Percentiles rank a stretch among this genome's conserved stretches.
Evolutionary conservation across 768 basidiomycete species (phyloP).

Genomic region (Suillus tomentosus): DNA sequence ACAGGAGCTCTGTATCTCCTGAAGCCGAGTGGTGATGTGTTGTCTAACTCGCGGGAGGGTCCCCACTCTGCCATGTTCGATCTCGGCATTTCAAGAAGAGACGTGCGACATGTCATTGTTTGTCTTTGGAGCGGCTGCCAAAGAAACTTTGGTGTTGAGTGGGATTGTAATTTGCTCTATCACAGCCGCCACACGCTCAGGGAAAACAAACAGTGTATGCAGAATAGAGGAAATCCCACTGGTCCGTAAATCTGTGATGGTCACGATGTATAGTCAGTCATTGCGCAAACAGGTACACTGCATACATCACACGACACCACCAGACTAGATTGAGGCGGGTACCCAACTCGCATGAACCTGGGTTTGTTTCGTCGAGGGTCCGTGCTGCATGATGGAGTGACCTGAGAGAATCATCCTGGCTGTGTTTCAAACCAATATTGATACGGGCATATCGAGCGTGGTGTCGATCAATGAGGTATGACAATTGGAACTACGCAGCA

Average conservation of each 20-base stretch:
- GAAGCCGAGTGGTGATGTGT: neutral
- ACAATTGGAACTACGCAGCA: neutral
- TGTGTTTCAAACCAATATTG: neutral
- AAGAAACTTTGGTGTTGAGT: neutral
- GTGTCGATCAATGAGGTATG: neutral
- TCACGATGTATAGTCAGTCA: neutral
- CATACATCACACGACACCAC: neutral
- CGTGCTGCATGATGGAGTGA: neutral
- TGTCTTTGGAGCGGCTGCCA: neutral
- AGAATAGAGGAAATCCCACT: neutral
- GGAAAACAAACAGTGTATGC: neutral
- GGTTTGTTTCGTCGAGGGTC: neutral
- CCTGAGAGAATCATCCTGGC: neutral
- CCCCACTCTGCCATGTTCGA: neutral
- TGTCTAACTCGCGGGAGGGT: neutral
- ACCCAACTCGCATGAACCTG: neutral
- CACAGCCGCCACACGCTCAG: neutral
- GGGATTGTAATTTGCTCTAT: neutral
- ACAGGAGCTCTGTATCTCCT: neutral
- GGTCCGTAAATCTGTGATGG: neutral
- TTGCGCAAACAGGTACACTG: neutral
- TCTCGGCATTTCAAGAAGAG: neutral
- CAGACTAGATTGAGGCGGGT: neutral
- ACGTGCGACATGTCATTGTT: neutral
- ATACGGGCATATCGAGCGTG: neutral